phyloP scores from a whole-genome alignment of 2,329 filamentous ascomycete genomes.

The Cytospora piceae region DNA sequence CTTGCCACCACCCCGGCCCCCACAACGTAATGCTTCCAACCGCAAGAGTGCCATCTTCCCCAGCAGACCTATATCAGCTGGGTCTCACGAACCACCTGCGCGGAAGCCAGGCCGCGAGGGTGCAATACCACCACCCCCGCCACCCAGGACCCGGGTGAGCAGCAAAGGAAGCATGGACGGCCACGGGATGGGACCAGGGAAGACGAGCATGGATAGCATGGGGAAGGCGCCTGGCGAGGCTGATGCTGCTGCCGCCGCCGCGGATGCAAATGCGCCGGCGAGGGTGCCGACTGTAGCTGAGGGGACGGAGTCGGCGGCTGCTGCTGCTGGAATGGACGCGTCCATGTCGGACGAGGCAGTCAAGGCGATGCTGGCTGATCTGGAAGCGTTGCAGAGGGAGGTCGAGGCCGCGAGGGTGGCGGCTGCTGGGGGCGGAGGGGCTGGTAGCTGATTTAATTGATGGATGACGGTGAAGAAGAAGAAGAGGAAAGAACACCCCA shows the following conservation, averaged over 20 bases:
- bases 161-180: conserved; percentile 50
- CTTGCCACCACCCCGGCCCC: conserved; percentile 42
- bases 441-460: not conserved
- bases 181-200: conserved; percentile 32
- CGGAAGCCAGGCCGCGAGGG: conserved; percentile 45
- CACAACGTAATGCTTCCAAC: conserved; percentile 39
- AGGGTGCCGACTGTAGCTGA: conserved; percentile 33
- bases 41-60: conserved; percentile 32
- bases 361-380: conserved; percentile 70
- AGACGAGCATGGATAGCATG: conserved; percentile 41
- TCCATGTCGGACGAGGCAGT: conserved; percentile 40
- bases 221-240: conserved; percentile 22
- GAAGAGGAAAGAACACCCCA: too few species aligned
- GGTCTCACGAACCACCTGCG: conserved; percentile 46
- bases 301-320: conserved; percentile 33
- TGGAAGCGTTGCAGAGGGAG: conserved; percentile 73
- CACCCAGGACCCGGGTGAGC: conserved; percentile 50
- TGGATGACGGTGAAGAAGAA: conserved; percentile 7
- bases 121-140: conserved; percentile 50
- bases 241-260: not conserved
- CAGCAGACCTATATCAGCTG: conserved; percentile 32
- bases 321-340: conserved; percentile 41
- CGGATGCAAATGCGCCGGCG: not conserved
- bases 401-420: conserved; percentile 67
- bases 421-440: conserved; percentile 36